Evolutionary conservation across 2,329 filamentous ascomycete genomes (phyloP).

Genomic region (Claviceps quebecensis): DNA sequence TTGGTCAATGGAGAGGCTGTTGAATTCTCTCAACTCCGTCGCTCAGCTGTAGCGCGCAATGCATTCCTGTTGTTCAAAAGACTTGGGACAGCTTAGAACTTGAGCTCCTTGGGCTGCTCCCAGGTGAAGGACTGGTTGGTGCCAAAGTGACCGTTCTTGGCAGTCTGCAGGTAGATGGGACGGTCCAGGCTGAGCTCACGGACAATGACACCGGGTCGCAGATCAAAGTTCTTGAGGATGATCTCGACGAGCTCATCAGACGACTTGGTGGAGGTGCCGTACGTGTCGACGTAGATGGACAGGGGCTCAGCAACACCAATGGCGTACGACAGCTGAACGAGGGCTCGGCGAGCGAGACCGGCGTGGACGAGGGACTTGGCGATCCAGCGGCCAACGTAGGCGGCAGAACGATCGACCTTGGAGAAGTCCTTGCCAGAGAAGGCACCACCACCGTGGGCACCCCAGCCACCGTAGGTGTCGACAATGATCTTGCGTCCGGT

Average conservation of each 20-base stretch:
- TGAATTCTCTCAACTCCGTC: conserved; percentile 22
- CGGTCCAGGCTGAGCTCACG: conserved; percentile 89
- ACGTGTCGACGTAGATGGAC: conserved; percentile 94
- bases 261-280: conserved; percentile 81
- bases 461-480: conserved; percentile 99
- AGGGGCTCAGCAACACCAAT: conserved; percentile 97
- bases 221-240: conserved; percentile 91
- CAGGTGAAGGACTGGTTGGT: conserved; percentile 96
- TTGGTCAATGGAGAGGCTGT: conserved; percentile 22
- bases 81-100: conserved; percentile 49
- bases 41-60: not conserved
- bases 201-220: conserved; percentile 96
- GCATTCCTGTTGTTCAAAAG: too few relatives aligned
- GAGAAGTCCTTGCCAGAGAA: conserved; percentile 99
- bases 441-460: conserved; percentile 98
- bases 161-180: conserved; percentile 96
- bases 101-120: conserved; percentile 95
- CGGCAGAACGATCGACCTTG: conserved; percentile 97
- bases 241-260: conserved; percentile 92
- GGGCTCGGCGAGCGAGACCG: conserved; percentile 76
- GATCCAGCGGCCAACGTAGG: conserved; percentile 96
- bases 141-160: conserved; percentile 98
- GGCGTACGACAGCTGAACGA: conserved; percentile 98
- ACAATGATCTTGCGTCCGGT: conserved; percentile 99
- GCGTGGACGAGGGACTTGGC: conserved; percentile 93